Evolutionary conservation across 371 early-diverging fungal genomes (phyloP), one percentile per base, ranked within the genome.

Genomic region (Rhizomucor pusillus): DNA sequence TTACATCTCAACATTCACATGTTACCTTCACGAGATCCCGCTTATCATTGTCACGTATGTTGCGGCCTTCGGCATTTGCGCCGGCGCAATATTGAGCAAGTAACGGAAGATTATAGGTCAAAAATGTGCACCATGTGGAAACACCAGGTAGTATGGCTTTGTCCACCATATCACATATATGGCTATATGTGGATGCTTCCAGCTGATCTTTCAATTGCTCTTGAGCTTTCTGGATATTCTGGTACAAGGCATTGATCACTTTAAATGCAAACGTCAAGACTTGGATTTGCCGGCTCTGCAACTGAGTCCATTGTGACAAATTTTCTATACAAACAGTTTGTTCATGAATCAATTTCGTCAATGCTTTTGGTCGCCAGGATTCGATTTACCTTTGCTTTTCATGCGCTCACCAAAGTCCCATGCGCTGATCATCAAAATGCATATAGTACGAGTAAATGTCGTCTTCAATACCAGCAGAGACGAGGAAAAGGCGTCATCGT

Each of bases 81-180:
- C 59, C 61, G 10, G 53, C 56, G 25, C 71, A 77, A 24, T 66
- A 70, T 43, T 74, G 75, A 3, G 67, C 60, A 18, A 74, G 25
- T 2, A 65, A 18, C 0, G 49, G 62, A 2, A 68, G 29, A 47
- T 74, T 74, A 24, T 66, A 54, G 6, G 49, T 55, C 0, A 74
- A 47, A 43, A 47, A 78, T 1, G 66, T 66, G n/a, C 65, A 63
- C 79, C 79, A 78, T 4, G 73, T 71, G n/a, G 75, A 62, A 3
- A 77, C 46, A 6, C 66, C 61, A 6, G 71, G 73, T 2, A 73
- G 45, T 20, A 73, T 20, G 2, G 71, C 46, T 16, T 66, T 67
- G 7, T 72, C 60, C 1, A 70, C 54, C 33, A 63, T 41, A 9
- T 43, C 35, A 1, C 53, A 58, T 12, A 74, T 13, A 1, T 53